Conservation (phyloP, 140 eudicot species). For the Ambrosia hybrid region DNA sequence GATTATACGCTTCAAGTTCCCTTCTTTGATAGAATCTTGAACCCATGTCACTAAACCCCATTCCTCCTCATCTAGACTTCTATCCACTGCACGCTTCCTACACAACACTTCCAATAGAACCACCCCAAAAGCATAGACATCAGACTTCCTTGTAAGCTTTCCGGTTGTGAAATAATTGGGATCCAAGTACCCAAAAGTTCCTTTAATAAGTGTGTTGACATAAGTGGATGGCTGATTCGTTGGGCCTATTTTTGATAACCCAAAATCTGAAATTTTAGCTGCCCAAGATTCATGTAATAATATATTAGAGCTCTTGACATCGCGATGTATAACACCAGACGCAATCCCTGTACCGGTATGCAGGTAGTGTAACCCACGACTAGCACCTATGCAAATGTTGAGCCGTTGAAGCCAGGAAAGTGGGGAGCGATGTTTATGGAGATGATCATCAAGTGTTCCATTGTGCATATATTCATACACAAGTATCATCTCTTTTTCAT, state of each 20-base stretch:
- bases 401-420: slow-evolving; percentile 26
- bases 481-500: too few species aligned
- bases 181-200: slow-evolving; percentile 36
- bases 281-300: slow-evolving; percentile 33
- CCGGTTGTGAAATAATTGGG: slow-evolving; percentile 32
- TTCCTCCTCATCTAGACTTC: slow-evolving; percentile 24
- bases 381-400: too few species aligned
- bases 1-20: slow-evolving; percentile 6
- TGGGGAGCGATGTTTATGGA: slow-evolving; percentile 26
- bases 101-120: slow-evolving; percentile 38
- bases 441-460: slow-evolving; percentile 32
- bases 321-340: slow-evolving; percentile 37
- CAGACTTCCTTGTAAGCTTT: slow-evolving; percentile 36
- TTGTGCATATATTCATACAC: background rate
- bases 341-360: slow-evolving; percentile 16
- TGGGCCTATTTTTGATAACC: too few species aligned
- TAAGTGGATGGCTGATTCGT: too few species aligned
- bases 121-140: slow-evolving; percentile 45
- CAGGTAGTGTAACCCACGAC: too few species aligned
- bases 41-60: slow-evolving; percentile 29
- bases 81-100: background rate
- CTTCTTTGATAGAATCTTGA: background rate
- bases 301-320: slow-evolving; percentile 42
- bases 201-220: too few species aligned
- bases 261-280: slow-evolving; percentile 8